Evolutionary conservation across 2,329 filamentous ascomycete genomes (phyloP).

Genomic region (Lasiodiplodia sp.): DNA sequence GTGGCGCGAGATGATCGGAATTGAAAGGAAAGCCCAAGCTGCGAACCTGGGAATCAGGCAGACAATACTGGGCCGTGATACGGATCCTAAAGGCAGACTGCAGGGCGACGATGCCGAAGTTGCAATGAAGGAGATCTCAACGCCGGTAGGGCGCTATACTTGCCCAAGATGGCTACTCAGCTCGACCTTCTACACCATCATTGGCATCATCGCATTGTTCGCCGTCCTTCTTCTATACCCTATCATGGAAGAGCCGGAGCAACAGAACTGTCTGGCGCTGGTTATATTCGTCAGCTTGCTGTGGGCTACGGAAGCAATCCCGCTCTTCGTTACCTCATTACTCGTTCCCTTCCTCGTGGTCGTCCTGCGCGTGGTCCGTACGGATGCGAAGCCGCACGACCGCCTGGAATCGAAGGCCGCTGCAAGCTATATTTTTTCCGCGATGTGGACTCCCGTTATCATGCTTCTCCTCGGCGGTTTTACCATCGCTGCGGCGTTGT

Average conservation of each 20-base stretch:
- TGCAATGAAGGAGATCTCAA: constrained; percentile 72
- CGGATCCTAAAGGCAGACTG: constrained; percentile 71
- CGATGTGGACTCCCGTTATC: constrained; percentile 99
- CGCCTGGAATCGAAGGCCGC: constrained; percentile 82
- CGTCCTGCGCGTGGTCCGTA: constrained; percentile 81
- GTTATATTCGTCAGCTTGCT: constrained; percentile 91
- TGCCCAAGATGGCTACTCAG: constrained; percentile 85
- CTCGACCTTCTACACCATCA: constrained; percentile 77
- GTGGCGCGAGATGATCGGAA: constrained; percentile 98
- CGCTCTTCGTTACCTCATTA: constrained; percentile 93
- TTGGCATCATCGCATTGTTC: constrained; percentile 77
- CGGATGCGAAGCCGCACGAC: constrained; percentile 72
- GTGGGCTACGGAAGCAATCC: constrained; percentile 98
- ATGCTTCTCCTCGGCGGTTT: constrained; percentile 97
- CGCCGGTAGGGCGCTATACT: constrained; percentile 78
- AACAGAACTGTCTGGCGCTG: constrained; percentile 95
- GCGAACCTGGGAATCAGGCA: constrained; percentile 83
- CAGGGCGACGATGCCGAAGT: constrained; percentile 83
- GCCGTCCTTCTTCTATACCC: constrained; percentile 75
- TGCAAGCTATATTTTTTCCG: constrained; percentile 83
- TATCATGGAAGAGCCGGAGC: constrained; percentile 85
- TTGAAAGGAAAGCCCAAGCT: constrained; percentile 93
- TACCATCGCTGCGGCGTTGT: constrained; percentile 91
- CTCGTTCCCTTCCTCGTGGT: constrained; percentile 94
- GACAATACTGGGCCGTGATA: constrained; percentile 78